These are phyloP conservation scores for Hypericum perforatum DNA, from an alignment of 345 rosid species.

Conservation along the genomic window DNA sequence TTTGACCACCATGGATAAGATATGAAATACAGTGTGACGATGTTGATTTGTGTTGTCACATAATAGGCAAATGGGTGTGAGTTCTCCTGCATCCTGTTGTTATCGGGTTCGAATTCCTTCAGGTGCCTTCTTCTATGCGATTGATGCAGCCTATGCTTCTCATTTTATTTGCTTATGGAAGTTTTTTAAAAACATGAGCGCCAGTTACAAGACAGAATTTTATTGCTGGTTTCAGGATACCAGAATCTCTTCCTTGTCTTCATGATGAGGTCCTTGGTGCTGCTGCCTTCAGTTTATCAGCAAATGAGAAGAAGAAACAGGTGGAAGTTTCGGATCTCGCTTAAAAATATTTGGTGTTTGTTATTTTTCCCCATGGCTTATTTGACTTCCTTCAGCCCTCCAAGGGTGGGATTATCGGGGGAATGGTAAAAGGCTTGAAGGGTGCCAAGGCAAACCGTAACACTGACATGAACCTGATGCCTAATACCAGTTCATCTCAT, in stretches of 20 bases:
- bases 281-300: slow-evolving; percentile 19
- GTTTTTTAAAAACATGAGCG: neutral
- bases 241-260: slow-evolving; percentile 18
- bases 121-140: slow-evolving; percentile 25
- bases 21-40: neutral
- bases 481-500: slow-evolving; percentile 10
- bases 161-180: no score
- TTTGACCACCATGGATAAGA: no score
- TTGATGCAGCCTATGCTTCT: no score
- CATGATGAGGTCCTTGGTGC: slow-evolving; percentile 24
- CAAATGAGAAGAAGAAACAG: slow-evolving; percentile 22
- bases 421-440: slow-evolving; percentile 23
- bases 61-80: slow-evolving; percentile 66
- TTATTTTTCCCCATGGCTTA: slow-evolving; percentile 3
- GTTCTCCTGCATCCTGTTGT: slow-evolving; percentile 54
- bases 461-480: neutral
- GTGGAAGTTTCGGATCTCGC: slow-evolving; percentile 8
- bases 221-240: slow-evolving; percentile 10
- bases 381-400: slow-evolving; percentile 20
- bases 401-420: slow-evolving; percentile 32
- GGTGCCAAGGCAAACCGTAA: slow-evolving; percentile 5
- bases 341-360: neutral
- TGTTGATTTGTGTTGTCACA: slow-evolving; percentile 1
- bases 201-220: slow-evolving; percentile 5
- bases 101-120: slow-evolving; percentile 43